Evolutionary conservation across 768 basidiomycete species (phyloP).

Genomic region (Boletus coccyginus): DNA sequence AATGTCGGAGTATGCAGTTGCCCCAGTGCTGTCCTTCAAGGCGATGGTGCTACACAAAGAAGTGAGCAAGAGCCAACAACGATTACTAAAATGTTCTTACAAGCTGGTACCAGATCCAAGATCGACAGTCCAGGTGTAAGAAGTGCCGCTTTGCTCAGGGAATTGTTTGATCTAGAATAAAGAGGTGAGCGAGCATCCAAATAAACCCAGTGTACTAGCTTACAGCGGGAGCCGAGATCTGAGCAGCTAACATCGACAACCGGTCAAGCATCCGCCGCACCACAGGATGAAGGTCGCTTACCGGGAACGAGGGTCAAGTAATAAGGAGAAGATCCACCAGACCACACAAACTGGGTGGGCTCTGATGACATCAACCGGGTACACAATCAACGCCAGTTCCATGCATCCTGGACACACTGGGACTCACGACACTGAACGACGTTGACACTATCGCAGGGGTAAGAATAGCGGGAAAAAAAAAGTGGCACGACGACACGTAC

Average conservation of each 20-base stretch:
- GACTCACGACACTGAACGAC: slow-evolving; percentile 52
- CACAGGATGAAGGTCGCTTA: slow-evolving; percentile 23
- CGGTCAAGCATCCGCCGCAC: not conserved
- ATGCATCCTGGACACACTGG: not conserved
- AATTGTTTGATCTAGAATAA: slow-evolving; percentile 52
- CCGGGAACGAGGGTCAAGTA: slow-evolving; percentile 62
- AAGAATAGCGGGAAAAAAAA: slow-evolving; percentile 1
- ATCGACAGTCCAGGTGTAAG: slow-evolving; percentile 56
- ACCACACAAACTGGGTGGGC: slow-evolving; percentile 56
- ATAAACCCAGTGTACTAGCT: slow-evolving; percentile 10
- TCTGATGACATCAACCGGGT: slow-evolving; percentile 38
- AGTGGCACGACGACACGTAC: slow-evolving; percentile 39
- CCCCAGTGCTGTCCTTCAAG: slow-evolving; percentile 59
- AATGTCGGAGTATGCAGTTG: slow-evolving; percentile 48
- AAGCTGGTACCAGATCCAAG: slow-evolving; percentile 41
- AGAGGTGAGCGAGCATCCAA: slow-evolving; percentile 6
- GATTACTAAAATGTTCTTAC: slow-evolving; percentile 30
- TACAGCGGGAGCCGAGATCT: slow-evolving; percentile 51
- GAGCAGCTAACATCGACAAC: slow-evolving; percentile 43
- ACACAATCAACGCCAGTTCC: not conserved
- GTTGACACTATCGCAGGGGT: slow-evolving; percentile 28
- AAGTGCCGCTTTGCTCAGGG: slow-evolving; percentile 39
- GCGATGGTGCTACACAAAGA: slow-evolving; percentile 42
- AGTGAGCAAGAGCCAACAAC: not conserved
- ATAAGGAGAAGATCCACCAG: slow-evolving; percentile 51